phyloP scores from a whole-genome alignment of 306 rosid genomes.

The Parietaria judaica region DNA sequence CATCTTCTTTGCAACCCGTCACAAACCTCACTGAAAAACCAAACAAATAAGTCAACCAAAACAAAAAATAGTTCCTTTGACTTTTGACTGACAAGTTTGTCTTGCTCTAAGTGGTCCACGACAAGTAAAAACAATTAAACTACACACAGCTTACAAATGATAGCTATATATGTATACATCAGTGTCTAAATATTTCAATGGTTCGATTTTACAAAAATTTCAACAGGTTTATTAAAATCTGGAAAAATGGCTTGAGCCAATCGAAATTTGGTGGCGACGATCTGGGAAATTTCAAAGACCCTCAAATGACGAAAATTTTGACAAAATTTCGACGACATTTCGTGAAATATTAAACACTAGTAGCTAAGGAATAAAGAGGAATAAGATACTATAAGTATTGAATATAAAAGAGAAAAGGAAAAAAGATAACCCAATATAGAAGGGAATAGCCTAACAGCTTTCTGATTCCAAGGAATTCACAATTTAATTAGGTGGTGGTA shows the following conservation, averaged over 20 bases:
- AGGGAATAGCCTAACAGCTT: constrained; percentile 6
- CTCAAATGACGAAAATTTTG: no score
- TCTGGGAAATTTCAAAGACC: no score
- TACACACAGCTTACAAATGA: neutral
- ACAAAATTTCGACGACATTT: no score
- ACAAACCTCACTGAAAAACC: constrained; percentile 49
- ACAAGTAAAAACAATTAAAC: neutral
- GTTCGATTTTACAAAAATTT: no score
- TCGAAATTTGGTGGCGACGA: no score
- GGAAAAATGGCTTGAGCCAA: no score
- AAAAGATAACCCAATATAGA: constrained; percentile 4
- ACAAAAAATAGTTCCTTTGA: neutral
- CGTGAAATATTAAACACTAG: neutral
- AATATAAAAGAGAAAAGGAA: neutral
- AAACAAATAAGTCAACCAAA: constrained; percentile 6
- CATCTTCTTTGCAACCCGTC: constrained; percentile 52
- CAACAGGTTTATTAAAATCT: no score
- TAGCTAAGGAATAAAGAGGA: no score
- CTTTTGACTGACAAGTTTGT: neutral
- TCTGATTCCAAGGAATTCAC: neutral
- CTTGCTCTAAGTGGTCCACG: constrained; percentile 8
- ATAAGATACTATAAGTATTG: no score
- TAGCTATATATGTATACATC: neutral
- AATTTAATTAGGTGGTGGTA: neutral
- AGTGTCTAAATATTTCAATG: no score